Conservation (phyloP, 306 rosid species). For the Rosa persica region DNA sequence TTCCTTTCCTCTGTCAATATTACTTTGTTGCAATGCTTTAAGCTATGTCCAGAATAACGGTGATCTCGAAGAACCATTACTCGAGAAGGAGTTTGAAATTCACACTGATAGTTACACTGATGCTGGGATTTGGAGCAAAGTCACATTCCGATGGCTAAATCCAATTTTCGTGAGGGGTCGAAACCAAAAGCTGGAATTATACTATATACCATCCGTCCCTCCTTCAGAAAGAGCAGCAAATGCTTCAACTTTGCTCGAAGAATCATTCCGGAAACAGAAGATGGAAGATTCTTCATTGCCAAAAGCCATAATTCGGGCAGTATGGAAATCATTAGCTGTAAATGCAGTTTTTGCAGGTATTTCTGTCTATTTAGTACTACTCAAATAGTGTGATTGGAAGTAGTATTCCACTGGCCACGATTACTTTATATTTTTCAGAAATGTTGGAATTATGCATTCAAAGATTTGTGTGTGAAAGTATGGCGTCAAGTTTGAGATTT, state of each 20-base stretch:
- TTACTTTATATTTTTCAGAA: neutral
- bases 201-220: conserved; percentile 68
- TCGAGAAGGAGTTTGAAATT: conserved; percentile 40
- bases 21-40: conserved; percentile 50
- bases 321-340: conserved; percentile 54
- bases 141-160: conserved; percentile 77
- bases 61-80: conserved; percentile 45
- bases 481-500: neutral
- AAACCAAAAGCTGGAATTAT: conserved; percentile 55
- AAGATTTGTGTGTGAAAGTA: neutral
- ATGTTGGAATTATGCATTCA: neutral
- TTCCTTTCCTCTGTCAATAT: conserved; percentile 51
- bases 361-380: neutral
- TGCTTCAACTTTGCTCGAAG: conserved; percentile 59
- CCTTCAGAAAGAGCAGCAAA: conserved; percentile 59
- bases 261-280: conserved; percentile 61
- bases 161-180: conserved; percentile 68
- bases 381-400: neutral
- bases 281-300: conserved; percentile 50
- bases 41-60: conserved; percentile 31
- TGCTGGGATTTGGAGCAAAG: conserved; percentile 67
- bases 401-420: neutral
- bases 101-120: conserved; percentile 31
- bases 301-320: conserved; percentile 47
- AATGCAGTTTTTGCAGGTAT: conserved; percentile 87